Conservation (phyloP, 192 early-diverging fungal genomes). For the Coemansia sp. region DNA sequence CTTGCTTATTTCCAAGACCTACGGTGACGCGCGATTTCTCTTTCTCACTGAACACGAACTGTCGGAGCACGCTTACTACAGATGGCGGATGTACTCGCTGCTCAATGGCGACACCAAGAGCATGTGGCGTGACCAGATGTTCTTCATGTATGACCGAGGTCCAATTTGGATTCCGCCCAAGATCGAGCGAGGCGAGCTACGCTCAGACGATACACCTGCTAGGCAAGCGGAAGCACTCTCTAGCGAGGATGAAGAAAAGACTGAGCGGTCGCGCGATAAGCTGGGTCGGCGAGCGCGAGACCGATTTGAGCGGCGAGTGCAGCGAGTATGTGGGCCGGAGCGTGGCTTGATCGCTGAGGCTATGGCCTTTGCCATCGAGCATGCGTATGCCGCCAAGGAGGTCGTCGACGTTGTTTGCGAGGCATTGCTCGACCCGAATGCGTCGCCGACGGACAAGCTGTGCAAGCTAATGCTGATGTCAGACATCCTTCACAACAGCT, state of each 20-base stretch:
- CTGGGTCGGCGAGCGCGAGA: constrained; percentile 32
- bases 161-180: constrained; percentile 86
- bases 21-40: constrained; percentile 64
- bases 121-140: constrained; percentile 76
- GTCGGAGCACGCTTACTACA: constrained; percentile 84
- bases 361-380: constrained; percentile 85
- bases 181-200: constrained; percentile 31
- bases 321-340: constrained; percentile 13
- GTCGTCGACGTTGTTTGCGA: constrained; percentile 69
- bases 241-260: constrained; percentile 54
- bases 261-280: constrained; percentile 17
- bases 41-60: constrained; percentile 78
- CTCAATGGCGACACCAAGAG: constrained; percentile 78
- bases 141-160: constrained; percentile 85
- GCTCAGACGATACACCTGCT: background rate
- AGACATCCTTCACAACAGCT: constrained; percentile 89
- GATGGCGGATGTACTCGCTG: constrained; percentile 90
- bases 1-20: constrained; percentile 65
- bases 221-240: constrained; percentile 24
- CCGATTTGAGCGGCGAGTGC: constrained; percentile 33
- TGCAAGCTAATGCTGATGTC: constrained; percentile 82
- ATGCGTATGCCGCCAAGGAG: constrained; percentile 80
- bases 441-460: constrained; percentile 67
- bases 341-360: constrained; percentile 68
- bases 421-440: constrained; percentile 60